Base-by-base conservation (phyloP, 108 stramenopile genomes). In the Skeletonema marinoi region DNA sequence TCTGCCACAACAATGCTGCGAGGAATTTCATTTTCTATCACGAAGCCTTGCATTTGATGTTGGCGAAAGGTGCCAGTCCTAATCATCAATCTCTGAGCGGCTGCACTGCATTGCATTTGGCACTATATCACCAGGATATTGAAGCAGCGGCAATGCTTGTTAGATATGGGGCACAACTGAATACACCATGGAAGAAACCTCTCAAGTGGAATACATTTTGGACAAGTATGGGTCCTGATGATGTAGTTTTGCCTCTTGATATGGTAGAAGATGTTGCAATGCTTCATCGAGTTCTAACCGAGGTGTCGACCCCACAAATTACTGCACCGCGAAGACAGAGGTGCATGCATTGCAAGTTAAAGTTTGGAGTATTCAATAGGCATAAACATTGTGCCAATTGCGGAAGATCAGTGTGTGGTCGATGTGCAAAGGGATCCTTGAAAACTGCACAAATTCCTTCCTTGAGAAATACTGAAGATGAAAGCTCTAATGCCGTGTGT, bases 291-390 rank as follows among this genome's bases (percentile, higher is more conserved):
- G 60, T 96, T 33, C 72, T 96, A 31, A 62, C 87, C 0, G 90
- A 93, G 33, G 91, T 96, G 60, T 78, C 71, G 14, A 70, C 67
- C 6, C 84, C 81, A 4, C 88, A 82, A 63, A 80, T 80, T 51
- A 72, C 68, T 68, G 90, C 94, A 14, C 86, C 88, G 0, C 68
- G 68, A 19, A 86, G 95, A 21, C 51, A 85, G 9, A 84, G 82
- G 78, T 96, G 95, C 70, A 96, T 96, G 95, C 90, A 92, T 36
- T 96, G 95, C 80, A 91, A 90, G 56, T 38, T 33, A 1, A 78
- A 73, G 16, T 73, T 88, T 44, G 83, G 87, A 32, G 50, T 88
- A 31, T 87, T 86, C 65, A 76, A 78, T 29, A 68, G 86, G 64
- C 65, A 87, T 13, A 42, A 87, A 17, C 88, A 92, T 78, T 96